These are phyloP conservation scores for Collybiopsis confluens DNA, from an alignment of 768 basidiomycete species.

Conservation along the genomic window DNA sequence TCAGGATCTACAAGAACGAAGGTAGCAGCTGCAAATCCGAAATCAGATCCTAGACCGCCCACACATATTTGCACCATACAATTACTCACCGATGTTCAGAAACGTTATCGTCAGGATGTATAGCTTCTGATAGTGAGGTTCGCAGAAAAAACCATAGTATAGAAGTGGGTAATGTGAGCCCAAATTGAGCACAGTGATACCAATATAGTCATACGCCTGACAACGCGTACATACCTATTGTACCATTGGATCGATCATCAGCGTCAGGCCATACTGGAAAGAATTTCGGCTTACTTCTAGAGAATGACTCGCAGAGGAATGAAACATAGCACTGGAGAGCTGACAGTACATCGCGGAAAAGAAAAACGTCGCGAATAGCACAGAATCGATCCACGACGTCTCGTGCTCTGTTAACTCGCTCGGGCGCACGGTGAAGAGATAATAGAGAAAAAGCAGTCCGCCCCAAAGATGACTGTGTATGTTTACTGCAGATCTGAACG, in stretches of 20 bases:
- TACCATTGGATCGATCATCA: no score
- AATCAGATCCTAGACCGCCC: neutral
- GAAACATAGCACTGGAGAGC: constrained; percentile 65
- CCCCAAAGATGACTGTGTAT: constrained; percentile 81
- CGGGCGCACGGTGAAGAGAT: constrained; percentile 48
- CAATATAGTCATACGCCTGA: constrained; percentile 71
- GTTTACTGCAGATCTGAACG: constrained; percentile 52
- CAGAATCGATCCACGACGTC: constrained; percentile 57
- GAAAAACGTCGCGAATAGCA: constrained; percentile 63
- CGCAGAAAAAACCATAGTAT: constrained; percentile 76
- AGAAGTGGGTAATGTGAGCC: constrained; percentile 77
- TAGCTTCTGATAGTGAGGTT: constrained; percentile 44
- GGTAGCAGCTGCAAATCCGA: constrained; percentile 45
- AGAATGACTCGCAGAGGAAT: constrained; percentile 72
- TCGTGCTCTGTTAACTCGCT: constrained; percentile 48
- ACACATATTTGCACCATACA: constrained; percentile 12
- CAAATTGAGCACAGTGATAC: constrained; percentile 72
- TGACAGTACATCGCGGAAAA: constrained; percentile 72
- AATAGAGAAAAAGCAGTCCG: constrained; percentile 53
- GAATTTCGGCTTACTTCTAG: constrained; percentile 36
- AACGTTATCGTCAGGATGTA: constrained; percentile 50
- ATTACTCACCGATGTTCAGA: constrained; percentile 53
- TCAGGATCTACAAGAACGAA: constrained; percentile 75
- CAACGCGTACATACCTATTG: constrained; percentile 59
- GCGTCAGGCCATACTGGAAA: neutral